Percentiles rank a stretch among this genome's conserved stretches.
phyloP scores from a whole-genome alignment of 1,284 basidiomycete genomes.

The Boletellus deceptivus region DNA sequence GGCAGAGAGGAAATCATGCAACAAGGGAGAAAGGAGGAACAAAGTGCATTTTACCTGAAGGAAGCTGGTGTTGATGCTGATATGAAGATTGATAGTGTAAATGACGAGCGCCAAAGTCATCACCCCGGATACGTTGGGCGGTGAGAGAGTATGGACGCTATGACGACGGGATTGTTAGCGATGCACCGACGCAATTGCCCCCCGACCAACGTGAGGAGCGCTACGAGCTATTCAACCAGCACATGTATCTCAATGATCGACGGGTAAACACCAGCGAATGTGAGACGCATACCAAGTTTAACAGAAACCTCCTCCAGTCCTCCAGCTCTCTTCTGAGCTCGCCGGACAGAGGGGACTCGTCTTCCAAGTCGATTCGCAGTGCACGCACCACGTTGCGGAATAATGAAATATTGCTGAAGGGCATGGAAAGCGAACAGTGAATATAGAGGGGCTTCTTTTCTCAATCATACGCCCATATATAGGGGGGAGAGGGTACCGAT shows the following conservation, averaged over 20 bases:
- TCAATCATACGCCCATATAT: slow-evolving; percentile 11
- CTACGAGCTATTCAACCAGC: slow-evolving; percentile 19
- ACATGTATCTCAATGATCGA: slow-evolving; percentile 1
- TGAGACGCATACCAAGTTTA: slow-evolving; percentile 21
- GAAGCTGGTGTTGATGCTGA: slow-evolving; percentile 14
- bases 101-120: slow-evolving; percentile 28
- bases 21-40: neutral
- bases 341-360: slow-evolving; percentile 3
- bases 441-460: neutral
- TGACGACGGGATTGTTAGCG: neutral
- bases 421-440: slow-evolving; percentile 12
- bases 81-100: slow-evolving; percentile 32
- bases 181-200: neutral
- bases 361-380: neutral
- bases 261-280: neutral
- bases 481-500: neutral
- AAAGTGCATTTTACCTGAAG: slow-evolving; percentile 18
- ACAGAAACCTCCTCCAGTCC: slow-evolving; percentile 22
- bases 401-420: neutral
- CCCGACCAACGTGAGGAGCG: slow-evolving; percentile 27
- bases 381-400: slow-evolving; percentile 3
- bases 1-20: neutral
- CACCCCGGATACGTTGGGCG: slow-evolving; percentile 18
- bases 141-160: slow-evolving; percentile 25
- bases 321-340: slow-evolving; percentile 25